Conservation (phyloP, 2,329 filamentous ascomycete species). For the Sporothrix variecibatus region DNA sequence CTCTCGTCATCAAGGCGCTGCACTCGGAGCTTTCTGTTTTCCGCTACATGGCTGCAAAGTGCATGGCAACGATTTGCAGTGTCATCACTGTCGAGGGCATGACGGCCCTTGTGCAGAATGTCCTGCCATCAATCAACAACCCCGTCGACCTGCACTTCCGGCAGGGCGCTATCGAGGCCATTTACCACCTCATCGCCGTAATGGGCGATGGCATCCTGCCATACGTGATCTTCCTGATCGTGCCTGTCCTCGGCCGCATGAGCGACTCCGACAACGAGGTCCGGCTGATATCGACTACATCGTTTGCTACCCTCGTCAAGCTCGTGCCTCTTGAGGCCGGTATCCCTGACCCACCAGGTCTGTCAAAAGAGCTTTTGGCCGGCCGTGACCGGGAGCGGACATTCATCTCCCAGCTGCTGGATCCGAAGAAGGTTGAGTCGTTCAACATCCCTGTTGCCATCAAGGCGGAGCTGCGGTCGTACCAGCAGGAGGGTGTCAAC, state of each 20-base stretch:
- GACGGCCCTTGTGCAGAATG: constrained; percentile 91
- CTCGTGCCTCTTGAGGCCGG: constrained; percentile 95
- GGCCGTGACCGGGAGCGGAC: constrained; percentile 92
- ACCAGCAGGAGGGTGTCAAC: constrained; percentile 98
- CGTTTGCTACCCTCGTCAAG: constrained; percentile 95
- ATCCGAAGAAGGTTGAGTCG: constrained; percentile 93
- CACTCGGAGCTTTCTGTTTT: constrained; percentile 89
- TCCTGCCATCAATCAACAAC: constrained; percentile 89
- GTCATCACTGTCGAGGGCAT: constrained; percentile 94
- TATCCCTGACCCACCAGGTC: constrained; percentile 91
- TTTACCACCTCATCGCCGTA: constrained; percentile 96
- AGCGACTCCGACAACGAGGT: constrained; percentile 97
- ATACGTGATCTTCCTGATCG: constrained; percentile 98
- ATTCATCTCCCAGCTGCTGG: constrained; percentile 94
- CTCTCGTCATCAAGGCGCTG: constrained; percentile 82
- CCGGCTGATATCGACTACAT: constrained; percentile 89
- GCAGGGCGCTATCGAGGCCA: constrained; percentile 90
- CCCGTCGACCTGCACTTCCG: constrained; percentile 83
- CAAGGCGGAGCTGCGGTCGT: constrained; percentile 93
- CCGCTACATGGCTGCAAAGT: constrained; percentile 95
- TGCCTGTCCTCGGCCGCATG: constrained; percentile 95
- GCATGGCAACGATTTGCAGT: constrained; percentile 94
- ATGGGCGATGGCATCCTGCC: constrained; percentile 97
- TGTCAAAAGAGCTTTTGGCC: constrained; percentile 83
- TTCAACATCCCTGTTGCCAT: constrained; percentile 95